These are phyloP conservation scores for Cucumis sativus DNA, from an alignment of 306 rosid genomes.

Conservation along the genomic window DNA sequence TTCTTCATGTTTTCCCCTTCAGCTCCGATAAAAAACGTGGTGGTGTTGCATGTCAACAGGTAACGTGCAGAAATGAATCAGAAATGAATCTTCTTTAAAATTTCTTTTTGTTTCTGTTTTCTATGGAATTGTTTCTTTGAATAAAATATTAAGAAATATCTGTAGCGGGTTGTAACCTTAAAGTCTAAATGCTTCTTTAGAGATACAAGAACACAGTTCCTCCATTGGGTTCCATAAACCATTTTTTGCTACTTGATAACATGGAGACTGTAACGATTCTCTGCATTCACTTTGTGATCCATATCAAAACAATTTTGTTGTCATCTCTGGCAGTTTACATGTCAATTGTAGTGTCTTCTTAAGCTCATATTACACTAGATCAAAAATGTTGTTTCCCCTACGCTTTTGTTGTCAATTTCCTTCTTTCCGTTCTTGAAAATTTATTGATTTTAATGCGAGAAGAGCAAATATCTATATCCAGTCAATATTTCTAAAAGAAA, in stretches of 20 bases:
- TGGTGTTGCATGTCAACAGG: constrained; percentile 55
- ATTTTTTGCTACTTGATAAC: background rate
- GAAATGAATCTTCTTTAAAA: background rate
- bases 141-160: background rate
- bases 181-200: background rate
- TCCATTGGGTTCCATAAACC: background rate
- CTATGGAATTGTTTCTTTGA: background rate
- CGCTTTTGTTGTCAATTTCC: background rate
- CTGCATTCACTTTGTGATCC: background rate
- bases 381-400: background rate
- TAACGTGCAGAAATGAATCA: no score
- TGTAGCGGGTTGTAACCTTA: background rate
- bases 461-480: background rate
- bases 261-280: background rate
- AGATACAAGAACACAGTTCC: background rate
- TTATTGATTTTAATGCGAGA: background rate
- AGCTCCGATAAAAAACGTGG: constrained; percentile 83
- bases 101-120: background rate
- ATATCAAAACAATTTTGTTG: background rate
- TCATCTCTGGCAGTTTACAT: background rate
- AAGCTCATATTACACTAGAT: background rate
- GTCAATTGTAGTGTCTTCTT: background rate
- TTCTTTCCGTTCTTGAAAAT: background rate
- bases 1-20: constrained; percentile 73
- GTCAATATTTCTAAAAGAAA: background rate